Evolutionary conservation across 495 filamentous ascomycete species (phyloP).

Genomic region (Elaphomyces granulatus): DNA sequence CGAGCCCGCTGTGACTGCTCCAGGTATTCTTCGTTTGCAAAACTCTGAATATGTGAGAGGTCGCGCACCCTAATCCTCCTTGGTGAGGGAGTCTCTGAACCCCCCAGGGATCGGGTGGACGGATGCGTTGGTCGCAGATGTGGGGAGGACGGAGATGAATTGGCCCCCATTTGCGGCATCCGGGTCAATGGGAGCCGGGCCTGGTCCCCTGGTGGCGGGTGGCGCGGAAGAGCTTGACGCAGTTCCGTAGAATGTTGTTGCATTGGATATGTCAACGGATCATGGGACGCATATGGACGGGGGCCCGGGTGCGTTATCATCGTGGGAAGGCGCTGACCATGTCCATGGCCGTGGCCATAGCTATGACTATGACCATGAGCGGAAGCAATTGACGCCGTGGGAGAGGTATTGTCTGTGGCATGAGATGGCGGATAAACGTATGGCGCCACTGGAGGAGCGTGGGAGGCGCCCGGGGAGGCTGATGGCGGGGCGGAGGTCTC

Average conservation of each 20-base stretch:
- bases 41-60: conserved; percentile 77
- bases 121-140: conserved; percentile 37
- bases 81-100: conserved; percentile 48
- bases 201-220: conserved; percentile 29
- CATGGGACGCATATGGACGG: not conserved
- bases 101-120: conserved; percentile 35
- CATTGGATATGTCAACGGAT: not conserved
- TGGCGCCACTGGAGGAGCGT: conserved; percentile 22
- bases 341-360: not conserved
- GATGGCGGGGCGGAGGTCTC: conserved; percentile 25
- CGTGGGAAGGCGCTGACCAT: conserved; percentile 2
- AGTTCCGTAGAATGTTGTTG: conserved; percentile 1
- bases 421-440: conserved; percentile 24
- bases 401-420: conserved; percentile 13
- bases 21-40: conserved; percentile 60
- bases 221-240: conserved; percentile 22
- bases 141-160: conserved; percentile 37
- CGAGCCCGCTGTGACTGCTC: conserved; percentile 33
- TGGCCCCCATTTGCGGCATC: conserved; percentile 9
- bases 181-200: conserved; percentile 17
- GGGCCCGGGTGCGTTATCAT: not conserved
- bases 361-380: conserved; percentile 6
- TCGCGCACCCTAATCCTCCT: conserved; percentile 70
- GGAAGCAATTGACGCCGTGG: conserved; percentile 17
- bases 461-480: conserved; percentile 18